Conservation (phyloP, 805 yeast genomes). For the Gaillardinia entomophila region DNA sequence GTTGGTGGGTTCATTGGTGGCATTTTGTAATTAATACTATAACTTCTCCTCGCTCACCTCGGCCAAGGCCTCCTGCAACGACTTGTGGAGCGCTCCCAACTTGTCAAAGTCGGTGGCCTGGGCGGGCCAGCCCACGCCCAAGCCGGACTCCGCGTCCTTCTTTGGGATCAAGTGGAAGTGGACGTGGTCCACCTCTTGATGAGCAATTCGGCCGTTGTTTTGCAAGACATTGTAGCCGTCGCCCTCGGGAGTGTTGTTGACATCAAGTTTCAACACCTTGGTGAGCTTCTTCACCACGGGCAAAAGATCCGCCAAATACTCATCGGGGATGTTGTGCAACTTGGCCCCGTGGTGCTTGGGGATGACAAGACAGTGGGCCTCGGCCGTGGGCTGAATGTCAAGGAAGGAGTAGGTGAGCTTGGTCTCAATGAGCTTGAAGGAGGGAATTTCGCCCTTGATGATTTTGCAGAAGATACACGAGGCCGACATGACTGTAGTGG, state of each 20-base stretch:
- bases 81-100: slow-evolving; percentile 61
- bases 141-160: slow-evolving; percentile 64
- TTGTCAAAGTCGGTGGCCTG: slow-evolving; percentile 69
- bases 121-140: slow-evolving; percentile 94
- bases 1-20: slow-evolving; percentile 45
- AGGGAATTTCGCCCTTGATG: slow-evolving; percentile 93
- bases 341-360: slow-evolving; percentile 94
- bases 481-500: slow-evolving; percentile 24
- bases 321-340: slow-evolving; percentile 90
- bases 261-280: slow-evolving; percentile 58
- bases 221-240: slow-evolving; percentile 84
- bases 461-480: slow-evolving; percentile 90
- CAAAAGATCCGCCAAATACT: slow-evolving; percentile 74
- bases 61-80: slow-evolving; percentile 27
- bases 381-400: slow-evolving; percentile 89
- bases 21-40: slow-evolving; percentile 7
- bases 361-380: slow-evolving; percentile 83
- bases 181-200: slow-evolving; percentile 92
- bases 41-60: slow-evolving; percentile 7
- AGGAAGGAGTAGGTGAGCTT: slow-evolving; percentile 73
- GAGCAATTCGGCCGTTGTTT: slow-evolving; percentile 93
- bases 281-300: slow-evolving; percentile 88
- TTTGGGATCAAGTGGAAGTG: slow-evolving; percentile 97
- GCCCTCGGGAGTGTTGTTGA: slow-evolving; percentile 57
- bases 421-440: slow-evolving; percentile 87